Evolutionary conservation across 148 eudicot genomes (phyloP).

Genomic region (Hydrangea macrophylla): DNA sequence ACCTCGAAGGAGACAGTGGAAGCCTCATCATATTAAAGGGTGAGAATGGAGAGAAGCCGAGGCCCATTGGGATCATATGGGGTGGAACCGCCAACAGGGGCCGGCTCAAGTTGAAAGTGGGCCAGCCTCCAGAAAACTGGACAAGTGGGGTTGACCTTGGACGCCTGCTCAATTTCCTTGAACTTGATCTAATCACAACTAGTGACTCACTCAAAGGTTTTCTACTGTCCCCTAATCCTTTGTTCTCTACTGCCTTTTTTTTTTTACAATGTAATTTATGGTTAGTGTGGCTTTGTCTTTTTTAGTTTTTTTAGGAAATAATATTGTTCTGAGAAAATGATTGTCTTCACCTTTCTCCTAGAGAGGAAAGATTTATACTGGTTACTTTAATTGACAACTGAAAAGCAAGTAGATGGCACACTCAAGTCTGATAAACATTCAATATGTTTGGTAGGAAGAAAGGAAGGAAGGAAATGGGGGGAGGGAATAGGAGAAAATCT

Average conservation of each 20-base stretch:
- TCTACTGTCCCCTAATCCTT: slow-evolving; percentile 8
- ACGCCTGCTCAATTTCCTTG: slow-evolving; percentile 87
- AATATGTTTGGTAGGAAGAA: too few relatives aligned
- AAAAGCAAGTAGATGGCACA: too few relatives aligned
- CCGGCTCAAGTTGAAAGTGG: slow-evolving; percentile 87
- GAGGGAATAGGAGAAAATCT: too few relatives aligned
- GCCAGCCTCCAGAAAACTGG: slow-evolving; percentile 95
- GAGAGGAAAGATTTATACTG: background rate
- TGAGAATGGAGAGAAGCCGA: slow-evolving; percentile 77
- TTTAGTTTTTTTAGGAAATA: background rate
- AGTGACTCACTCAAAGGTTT: slow-evolving; percentile 76
- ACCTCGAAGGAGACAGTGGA: slow-evolving; percentile 98
- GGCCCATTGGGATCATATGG: slow-evolving; percentile 95
- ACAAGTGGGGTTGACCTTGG: slow-evolving; percentile 98
- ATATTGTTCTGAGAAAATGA: background rate
- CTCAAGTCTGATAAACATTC: too few relatives aligned
- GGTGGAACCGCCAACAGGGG: slow-evolving; percentile 99
- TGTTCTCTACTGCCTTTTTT: slow-evolving; percentile 4
- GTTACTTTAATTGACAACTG: background rate
- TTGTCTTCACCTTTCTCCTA: background rate
- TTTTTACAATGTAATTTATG: background rate
- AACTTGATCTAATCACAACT: slow-evolving; percentile 81
- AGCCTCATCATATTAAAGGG: slow-evolving; percentile 80
- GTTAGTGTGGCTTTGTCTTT: background rate
- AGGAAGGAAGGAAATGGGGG: too few relatives aligned